These are phyloP conservation scores for Candida oleophila DNA, from an alignment of 805 yeast genomes.

Conservation along the genomic window DNA sequence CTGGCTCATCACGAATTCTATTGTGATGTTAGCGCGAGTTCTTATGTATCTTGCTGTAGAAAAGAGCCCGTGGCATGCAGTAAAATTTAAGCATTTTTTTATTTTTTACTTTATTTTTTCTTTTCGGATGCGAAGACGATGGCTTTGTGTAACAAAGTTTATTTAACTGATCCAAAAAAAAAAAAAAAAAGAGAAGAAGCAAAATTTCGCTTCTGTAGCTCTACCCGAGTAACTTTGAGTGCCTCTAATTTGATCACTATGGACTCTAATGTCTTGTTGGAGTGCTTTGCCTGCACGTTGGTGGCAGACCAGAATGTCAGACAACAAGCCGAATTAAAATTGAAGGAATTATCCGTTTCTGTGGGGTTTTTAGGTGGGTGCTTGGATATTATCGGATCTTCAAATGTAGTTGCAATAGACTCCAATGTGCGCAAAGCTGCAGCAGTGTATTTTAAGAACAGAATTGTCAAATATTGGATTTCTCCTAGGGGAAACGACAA, in stretches of 20 bases:
- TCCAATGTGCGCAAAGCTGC: constrained; percentile 62
- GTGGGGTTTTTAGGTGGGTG: constrained; percentile 84
- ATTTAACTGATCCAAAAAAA: too few relatives aligned
- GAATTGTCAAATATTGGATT: constrained; percentile 64
- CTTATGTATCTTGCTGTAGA: too few relatives aligned
- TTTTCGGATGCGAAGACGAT: not conserved
- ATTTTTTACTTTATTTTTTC: too few relatives aligned
- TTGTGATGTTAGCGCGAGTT: too few relatives aligned
- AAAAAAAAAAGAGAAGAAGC: too few relatives aligned
- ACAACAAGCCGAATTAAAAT: constrained; percentile 65
- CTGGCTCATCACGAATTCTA: too few relatives aligned
- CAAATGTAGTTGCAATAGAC: constrained; percentile 29
- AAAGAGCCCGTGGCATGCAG: not conserved
- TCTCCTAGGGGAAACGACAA: constrained; percentile 19
- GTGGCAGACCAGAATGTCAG: constrained; percentile 63
- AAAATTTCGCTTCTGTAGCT: not conserved
- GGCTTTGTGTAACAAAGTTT: not conserved
- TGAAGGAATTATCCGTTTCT: constrained; percentile 53
- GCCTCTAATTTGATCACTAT: constrained; percentile 29
- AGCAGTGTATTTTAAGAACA: constrained; percentile 81
- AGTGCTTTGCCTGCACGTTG: constrained; percentile 78
- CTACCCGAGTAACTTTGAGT: not conserved
- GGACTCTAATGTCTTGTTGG: constrained; percentile 68
- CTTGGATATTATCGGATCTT: constrained; percentile 64
- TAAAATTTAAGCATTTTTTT: too few relatives aligned